Evolutionary conservation across 805 yeast species (phyloP).

Genomic region (Yarrowia hollandica): DNA sequence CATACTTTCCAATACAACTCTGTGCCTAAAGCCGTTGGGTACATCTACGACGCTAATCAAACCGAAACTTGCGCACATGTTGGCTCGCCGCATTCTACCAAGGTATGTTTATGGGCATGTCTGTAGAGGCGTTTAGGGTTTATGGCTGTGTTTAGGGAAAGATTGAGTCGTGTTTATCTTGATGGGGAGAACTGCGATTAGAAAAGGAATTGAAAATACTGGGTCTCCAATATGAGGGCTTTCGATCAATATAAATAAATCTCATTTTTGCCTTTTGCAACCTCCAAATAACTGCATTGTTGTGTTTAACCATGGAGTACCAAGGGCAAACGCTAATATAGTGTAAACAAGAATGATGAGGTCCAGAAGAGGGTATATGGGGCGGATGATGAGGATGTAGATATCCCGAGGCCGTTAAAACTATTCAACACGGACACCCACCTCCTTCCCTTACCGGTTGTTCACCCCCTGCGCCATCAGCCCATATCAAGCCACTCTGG

Average conservation of each 20-base stretch:
- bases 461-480: neutral
- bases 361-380: neutral
- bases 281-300: too few species aligned
- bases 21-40: neutral
- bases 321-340: neutral
- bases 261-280: too few species aligned
- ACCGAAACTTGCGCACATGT: neutral
- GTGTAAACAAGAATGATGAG: neutral
- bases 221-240: neutral
- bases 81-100: neutral
- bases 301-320: too few species aligned
- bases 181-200: neutral
- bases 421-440: too few species aligned
- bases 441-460: neutral
- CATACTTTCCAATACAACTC: neutral
- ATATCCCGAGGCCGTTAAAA: too few species aligned
- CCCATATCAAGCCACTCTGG: conserved; percentile 11
- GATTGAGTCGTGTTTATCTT: neutral
- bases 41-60: conserved; percentile 1
- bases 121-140: neutral
- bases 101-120: neutral
- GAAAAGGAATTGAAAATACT: neutral
- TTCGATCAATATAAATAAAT: too few species aligned
- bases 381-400: too few species aligned
- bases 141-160: neutral